Evolutionary conservation across 331 rosid species (phyloP).

Genomic region (Malus hybrid): DNA sequence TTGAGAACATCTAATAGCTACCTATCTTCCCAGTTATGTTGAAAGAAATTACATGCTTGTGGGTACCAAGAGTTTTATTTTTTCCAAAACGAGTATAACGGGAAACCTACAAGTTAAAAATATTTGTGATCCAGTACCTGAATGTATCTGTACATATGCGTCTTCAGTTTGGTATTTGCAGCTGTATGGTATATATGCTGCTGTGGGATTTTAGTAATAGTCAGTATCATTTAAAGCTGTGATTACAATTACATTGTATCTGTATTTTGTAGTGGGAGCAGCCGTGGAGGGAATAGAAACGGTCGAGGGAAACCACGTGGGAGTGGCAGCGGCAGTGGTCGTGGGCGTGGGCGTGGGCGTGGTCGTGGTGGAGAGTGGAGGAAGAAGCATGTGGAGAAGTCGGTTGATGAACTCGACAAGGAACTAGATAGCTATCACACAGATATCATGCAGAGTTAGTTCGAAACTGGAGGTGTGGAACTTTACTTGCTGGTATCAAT

Average conservation of each 20-base stretch:
- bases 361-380: conserved; percentile 40
- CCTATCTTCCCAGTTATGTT: not conserved
- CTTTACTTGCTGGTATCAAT: not conserved
- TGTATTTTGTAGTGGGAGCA: conserved; percentile 26
- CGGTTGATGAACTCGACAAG: conserved; percentile 75
- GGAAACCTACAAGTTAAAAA: not conserved
- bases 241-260: not conserved
- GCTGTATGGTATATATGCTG: not conserved
- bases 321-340: not conserved
- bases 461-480: conserved; percentile 1
- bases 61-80: no score
- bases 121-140: not conserved
- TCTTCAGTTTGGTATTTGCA: not conserved
- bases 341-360: not conserved
- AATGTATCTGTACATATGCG: not conserved
- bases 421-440: conserved; percentile 79
- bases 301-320: conserved; percentile 26
- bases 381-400: conserved; percentile 60
- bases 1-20: not conserved
- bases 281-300: conserved; percentile 39
- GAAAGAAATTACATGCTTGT: not conserved
- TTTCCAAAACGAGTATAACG: no score
- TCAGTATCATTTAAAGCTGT: not conserved
- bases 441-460: conserved; percentile 48
- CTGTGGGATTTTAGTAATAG: not conserved